Evolutionary conservation across 768 basidiomycete genomes (phyloP), one percentile per base, ranked within the genome.

Genomic region (Hygrophoropsis aurantiaca): DNA sequence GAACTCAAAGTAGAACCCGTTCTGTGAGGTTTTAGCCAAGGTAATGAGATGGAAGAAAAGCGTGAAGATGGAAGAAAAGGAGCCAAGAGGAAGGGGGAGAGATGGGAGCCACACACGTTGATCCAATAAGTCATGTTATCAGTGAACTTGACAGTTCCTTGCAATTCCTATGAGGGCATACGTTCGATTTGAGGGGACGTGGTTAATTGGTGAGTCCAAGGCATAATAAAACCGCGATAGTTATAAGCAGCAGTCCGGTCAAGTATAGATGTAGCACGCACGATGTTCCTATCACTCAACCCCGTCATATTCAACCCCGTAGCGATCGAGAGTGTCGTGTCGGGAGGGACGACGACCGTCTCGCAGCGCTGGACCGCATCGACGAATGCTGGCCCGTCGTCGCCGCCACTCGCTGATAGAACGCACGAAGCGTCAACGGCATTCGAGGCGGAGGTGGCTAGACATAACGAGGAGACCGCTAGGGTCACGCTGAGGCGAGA

Each of bases 251-350:
- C 6, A 35, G 37, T 26, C 18, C 21, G 18, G 13, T 6, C 27
- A 7, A 30, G 27, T 7, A 30, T 30, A 13, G 27, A 30, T 30
- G 27, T n/a, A 21, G 24, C 23, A 52, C 72, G 23, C 44, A 80
- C 78, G 47, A 82, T 74, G 36, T 74, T 74, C 56, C 69, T 79
- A 60, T 81, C 65, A 1, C 55, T 44, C 3, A 79, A 58, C 0
- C 74, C 74, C 1, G 80, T 82, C 74, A 78, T 81, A 52, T 81
- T 74, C 57, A 82, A 48, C 23, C 72, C 67, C 5, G 76, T 75
- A 15, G 61, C 67, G 45, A 82, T 78, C 24, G 73, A 78, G 40
- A 82, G 64, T 5, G 78, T 80, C 6, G 74, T 75, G 4, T 60
- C 58, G 5, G 62, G 57, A 1, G 79, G 78, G 40, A 82, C 68